Evolutionary conservation across 169 alveolate genomes (phyloP).

Genomic region (Plasmodium inui): DNA sequence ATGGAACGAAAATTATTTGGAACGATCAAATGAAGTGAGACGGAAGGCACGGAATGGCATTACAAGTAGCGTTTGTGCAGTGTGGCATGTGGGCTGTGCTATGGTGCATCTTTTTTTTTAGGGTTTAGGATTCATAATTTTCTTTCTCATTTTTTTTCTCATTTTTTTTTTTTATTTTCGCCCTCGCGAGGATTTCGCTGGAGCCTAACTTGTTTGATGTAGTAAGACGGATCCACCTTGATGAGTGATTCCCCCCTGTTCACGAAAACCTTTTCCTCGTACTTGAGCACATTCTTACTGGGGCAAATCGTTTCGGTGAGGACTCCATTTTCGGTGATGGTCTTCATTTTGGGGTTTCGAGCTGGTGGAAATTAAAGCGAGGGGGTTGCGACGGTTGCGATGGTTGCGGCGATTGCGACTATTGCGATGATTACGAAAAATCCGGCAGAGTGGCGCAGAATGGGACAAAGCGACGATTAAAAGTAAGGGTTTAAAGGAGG

Average conservation of each 20-base stretch:
- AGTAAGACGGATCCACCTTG: constrained; percentile 18
- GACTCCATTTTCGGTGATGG: neutral
- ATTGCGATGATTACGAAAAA: neutral
- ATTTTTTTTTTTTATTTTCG: neutral
- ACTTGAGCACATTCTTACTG: neutral
- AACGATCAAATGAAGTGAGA: neutral
- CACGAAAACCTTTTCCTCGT: constrained; percentile 17
- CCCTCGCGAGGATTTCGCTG: neutral
- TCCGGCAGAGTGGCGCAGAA: neutral
- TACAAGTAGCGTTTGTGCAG: neutral
- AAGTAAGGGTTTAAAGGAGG: neutral
- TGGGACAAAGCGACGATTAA: neutral
- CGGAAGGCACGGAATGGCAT: neutral
- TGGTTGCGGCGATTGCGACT: too few species aligned
- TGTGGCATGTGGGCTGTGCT: neutral
- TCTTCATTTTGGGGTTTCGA: constrained; percentile 14
- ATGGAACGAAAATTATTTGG: neutral
- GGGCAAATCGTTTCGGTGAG: constrained; percentile 11
- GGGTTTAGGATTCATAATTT: neutral
- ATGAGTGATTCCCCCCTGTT: constrained; percentile 10
- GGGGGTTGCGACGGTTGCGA: neutral
- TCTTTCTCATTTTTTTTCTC: neutral
- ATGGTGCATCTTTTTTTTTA: neutral
- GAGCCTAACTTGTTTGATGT: constrained; percentile 4
- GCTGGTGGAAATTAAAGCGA: neutral